These are phyloP conservation scores for Paxillus involutus DNA, from an alignment of 768 basidiomycete genomes.

Conservation along the genomic window DNA sequence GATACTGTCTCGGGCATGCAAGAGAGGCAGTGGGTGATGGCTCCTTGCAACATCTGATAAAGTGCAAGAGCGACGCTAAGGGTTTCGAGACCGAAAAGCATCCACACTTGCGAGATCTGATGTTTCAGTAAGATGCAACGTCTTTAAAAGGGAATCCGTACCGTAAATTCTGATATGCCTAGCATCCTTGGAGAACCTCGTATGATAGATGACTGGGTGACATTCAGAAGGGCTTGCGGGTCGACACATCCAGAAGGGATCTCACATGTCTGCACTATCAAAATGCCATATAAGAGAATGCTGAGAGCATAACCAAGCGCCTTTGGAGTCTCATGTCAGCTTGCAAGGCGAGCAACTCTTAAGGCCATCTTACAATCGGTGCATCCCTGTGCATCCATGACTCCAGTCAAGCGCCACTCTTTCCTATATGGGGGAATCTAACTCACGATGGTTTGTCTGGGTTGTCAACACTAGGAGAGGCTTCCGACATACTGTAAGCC, in stretches of 20 bases:
- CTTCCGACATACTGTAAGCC: too few relatives aligned
- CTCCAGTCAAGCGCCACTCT: too few relatives aligned
- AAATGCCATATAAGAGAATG: background rate
- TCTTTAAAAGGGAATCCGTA: background rate
- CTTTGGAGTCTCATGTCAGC: background rate
- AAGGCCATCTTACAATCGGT: background rate
- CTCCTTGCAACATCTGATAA: background rate
- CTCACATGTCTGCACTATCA: background rate
- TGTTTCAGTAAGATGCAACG: background rate
- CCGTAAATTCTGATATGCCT: background rate
- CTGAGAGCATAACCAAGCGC: background rate
- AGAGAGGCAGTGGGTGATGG: background rate
- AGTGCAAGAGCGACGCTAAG: background rate
- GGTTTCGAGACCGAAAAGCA: background rate
- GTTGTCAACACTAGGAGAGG: too few relatives aligned
- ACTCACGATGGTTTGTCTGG: too few relatives aligned
- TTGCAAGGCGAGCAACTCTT: background rate
- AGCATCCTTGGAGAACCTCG: background rate
- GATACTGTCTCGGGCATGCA: too few relatives aligned
- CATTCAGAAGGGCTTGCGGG: background rate
- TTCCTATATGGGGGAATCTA: too few relatives aligned
- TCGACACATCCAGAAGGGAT: background rate
- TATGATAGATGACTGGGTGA: background rate
- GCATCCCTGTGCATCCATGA: background rate
- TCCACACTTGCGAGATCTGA: background rate